Evolutionary conservation across 768 basidiomycete species (phyloP).

Genomic region (Boletus rufocinnamomeus): DNA sequence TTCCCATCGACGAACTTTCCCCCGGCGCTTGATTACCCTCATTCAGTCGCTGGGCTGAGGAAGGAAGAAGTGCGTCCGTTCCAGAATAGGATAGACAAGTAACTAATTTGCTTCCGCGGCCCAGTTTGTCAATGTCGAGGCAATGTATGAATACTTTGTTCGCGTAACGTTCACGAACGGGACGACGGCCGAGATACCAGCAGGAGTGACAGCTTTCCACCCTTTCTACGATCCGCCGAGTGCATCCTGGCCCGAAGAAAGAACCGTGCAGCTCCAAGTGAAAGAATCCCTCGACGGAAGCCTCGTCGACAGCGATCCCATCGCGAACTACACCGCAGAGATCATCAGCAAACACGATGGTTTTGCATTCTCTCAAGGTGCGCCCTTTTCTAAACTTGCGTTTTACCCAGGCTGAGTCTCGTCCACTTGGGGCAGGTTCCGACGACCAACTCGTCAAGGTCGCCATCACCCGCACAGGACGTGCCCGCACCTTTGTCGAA

Average conservation of each 20-base stretch:
- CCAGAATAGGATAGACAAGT: neutral
- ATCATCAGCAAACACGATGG: neutral
- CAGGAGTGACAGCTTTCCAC: slow-evolving; percentile 7
- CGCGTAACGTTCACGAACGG: neutral
- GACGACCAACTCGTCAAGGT: slow-evolving; percentile 2
- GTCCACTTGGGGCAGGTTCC: neutral
- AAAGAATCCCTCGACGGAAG: neutral
- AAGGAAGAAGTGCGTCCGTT: neutral
- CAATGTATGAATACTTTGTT: neutral
- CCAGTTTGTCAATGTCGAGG: neutral
- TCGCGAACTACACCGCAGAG: slow-evolving; percentile 5
- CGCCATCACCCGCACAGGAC: neutral
- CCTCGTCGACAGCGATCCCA: neutral
- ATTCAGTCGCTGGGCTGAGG: neutral
- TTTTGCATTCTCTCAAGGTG: neutral
- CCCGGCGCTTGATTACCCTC: slow-evolving; percentile 7
- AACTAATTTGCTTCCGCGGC: neutral
- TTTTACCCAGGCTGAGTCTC: neutral
- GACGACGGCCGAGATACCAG: neutral
- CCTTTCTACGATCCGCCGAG: neutral
- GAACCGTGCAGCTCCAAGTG: neutral
- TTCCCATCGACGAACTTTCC: slow-evolving; percentile 23
- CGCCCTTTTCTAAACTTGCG: too few relatives aligned
- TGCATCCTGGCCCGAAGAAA: neutral
- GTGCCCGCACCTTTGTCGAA: neutral